These are phyloP conservation scores for Leccinellum albellum DNA, from an alignment of 768 basidiomycete genomes.

Conservation along the genomic window DNA sequence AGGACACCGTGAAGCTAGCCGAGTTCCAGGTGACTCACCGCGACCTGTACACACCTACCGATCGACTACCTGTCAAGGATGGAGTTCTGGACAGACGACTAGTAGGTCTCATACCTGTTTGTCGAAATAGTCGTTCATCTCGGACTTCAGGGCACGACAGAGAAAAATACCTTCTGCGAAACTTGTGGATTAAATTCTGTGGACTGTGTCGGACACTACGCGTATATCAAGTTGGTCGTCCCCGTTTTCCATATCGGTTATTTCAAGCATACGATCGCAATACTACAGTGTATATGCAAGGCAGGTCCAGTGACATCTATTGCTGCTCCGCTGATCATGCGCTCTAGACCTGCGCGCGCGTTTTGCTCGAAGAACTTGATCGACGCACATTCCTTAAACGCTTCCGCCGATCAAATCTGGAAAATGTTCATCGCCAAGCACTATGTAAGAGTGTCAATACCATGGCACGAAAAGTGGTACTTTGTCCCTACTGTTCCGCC, in stretches of 20 bases:
- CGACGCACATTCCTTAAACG: conserved; percentile 79
- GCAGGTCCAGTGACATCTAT: conserved; percentile 34
- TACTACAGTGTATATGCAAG: conserved; percentile 97
- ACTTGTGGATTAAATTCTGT: conserved; percentile 90
- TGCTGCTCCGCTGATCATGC: background rate
- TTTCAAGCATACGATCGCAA: conserved; percentile 91
- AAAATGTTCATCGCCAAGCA: conserved; percentile 85
- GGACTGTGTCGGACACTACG: conserved; percentile 97
- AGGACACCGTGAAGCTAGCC: conserved; percentile 92
- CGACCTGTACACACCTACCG: conserved; percentile 83
- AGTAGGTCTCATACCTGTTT: conserved; percentile 41
- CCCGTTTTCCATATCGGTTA: conserved; percentile 99
- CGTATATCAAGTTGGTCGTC: conserved; percentile 94
- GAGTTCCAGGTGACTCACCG: conserved; percentile 95
- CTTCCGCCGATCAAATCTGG: conserved; percentile 87
- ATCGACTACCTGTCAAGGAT: conserved; percentile 82
- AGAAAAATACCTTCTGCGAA: conserved; percentile 89
- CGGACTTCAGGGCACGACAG: conserved; percentile 76
- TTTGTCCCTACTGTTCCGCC: conserved; percentile 90
- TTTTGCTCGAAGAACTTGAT: conserved; percentile 84
- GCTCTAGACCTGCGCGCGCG: conserved; percentile 80
- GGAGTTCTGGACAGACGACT: conserved; percentile 91
- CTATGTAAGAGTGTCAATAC: conserved; percentile 83
- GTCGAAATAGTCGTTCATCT: background rate
- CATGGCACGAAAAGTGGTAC: conserved; percentile 82